phyloP scores from a whole-genome alignment of 176 grass and related monocot genomes.

The Paspalum vaginatum region DNA sequence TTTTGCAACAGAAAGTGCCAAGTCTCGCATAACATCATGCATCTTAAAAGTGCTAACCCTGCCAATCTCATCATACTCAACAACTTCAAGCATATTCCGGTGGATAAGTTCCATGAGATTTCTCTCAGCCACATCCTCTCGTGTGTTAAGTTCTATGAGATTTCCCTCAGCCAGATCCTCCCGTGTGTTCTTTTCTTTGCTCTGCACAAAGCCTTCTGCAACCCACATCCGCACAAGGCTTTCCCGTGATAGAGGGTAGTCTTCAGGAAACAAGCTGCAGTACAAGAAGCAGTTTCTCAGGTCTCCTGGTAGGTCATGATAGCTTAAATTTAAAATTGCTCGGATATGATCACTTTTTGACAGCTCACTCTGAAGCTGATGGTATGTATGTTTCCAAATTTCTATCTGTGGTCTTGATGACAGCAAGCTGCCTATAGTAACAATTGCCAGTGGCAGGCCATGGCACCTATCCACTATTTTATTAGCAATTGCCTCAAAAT shows the following conservation, averaged over 20 bases:
- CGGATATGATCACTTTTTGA: slow-evolving; percentile 23
- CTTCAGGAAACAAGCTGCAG: slow-evolving; percentile 54
- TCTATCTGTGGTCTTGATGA: background rate
- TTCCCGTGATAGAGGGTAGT: slow-evolving; percentile 40
- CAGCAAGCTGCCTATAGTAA: background rate
- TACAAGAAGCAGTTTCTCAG: slow-evolving; percentile 56
- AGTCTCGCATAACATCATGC: slow-evolving; percentile 53
- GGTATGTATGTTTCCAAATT: background rate
- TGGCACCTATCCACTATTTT: background rate
- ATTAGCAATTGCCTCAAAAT: background rate
- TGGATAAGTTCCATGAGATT: slow-evolving; percentile 48
- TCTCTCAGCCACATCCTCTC: slow-evolving; percentile 54
- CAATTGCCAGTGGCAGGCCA: background rate
- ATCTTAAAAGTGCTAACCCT: slow-evolving; percentile 42
- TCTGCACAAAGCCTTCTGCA: slow-evolving; percentile 48
- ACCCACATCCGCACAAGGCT: slow-evolving; percentile 56
- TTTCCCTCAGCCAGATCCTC: slow-evolving; percentile 58
- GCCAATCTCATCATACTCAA: slow-evolving; percentile 18
- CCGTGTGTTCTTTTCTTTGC: slow-evolving; percentile 16
- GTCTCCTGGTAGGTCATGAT: background rate
- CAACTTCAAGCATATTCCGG: slow-evolving; percentile 51
- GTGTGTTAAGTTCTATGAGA: slow-evolving; percentile 42
- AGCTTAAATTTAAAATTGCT: slow-evolving; percentile 6
- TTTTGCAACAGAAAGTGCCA: slow-evolving; percentile 42
- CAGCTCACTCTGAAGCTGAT: background rate